Evolutionary conservation across 1,284 basidiomycete species (phyloP).

Genomic region (Ustilago lituana): DNA sequence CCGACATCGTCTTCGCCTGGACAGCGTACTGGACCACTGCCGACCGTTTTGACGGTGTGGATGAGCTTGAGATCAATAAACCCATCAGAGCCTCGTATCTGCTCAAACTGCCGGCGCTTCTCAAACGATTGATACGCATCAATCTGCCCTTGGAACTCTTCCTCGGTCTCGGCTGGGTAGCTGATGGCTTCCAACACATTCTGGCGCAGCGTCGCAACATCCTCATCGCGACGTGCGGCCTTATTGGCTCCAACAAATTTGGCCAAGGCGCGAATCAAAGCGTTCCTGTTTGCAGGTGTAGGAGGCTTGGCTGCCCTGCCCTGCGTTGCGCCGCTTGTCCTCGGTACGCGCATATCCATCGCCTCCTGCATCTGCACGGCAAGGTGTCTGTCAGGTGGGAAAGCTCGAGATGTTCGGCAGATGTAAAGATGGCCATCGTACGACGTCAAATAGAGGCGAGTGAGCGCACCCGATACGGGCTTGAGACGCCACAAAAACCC

Average conservation of each 20-base stretch:
- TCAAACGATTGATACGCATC: slow-evolving; percentile 57
- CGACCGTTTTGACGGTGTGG: slow-evolving; percentile 72
- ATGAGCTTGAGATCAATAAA: slow-evolving; percentile 78
- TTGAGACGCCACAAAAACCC: slow-evolving; percentile 79
- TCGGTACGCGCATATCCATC: slow-evolving; percentile 37
- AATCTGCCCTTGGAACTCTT: slow-evolving; percentile 50
- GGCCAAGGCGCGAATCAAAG: slow-evolving; percentile 33
- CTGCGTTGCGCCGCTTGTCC: slow-evolving; percentile 26
- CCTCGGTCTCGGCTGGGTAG: slow-evolving; percentile 41
- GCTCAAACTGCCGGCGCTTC: slow-evolving; percentile 73
- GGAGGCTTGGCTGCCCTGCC: slow-evolving; percentile 6
- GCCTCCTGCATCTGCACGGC: slow-evolving; percentile 68
- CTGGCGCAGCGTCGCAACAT: slow-evolving; percentile 66
- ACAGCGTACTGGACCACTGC: slow-evolving; percentile 44
- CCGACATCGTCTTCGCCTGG: slow-evolving; percentile 47
- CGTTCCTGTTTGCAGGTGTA: slow-evolving; percentile 12
- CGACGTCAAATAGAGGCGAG: slow-evolving; percentile 76
- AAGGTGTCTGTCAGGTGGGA: slow-evolving; percentile 75
- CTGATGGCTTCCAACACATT: slow-evolving; percentile 55
- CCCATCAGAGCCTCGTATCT: slow-evolving; percentile 75
- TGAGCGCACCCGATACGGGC: slow-evolving; percentile 73
- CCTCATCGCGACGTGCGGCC: slow-evolving; percentile 52
- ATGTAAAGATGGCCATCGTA: slow-evolving; percentile 80
- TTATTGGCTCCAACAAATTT: slow-evolving; percentile 43
- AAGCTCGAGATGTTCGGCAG: slow-evolving; percentile 71